Percentiles rank a stretch among this genome's conserved stretches.
These are phyloP conservation scores for Hypoxylon sp. DNA, from an alignment of 2,329 filamentous ascomycete genomes.

Conservation along the genomic window DNA sequence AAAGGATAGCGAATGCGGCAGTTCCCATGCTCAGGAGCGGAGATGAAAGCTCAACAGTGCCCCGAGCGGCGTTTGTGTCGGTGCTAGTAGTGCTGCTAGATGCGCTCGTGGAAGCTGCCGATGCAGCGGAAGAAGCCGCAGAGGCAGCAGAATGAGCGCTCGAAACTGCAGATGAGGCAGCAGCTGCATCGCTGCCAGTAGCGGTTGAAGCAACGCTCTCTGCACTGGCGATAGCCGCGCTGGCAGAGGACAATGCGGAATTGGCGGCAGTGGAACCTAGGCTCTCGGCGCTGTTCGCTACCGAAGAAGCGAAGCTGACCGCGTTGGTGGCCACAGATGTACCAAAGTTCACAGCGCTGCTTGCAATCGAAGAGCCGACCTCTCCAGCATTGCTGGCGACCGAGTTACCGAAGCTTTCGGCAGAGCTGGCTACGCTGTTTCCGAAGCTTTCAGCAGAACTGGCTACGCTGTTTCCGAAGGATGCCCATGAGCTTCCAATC, in stretches of 20 bases:
- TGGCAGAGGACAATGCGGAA: slow-evolving; percentile 39
- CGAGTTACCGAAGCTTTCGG: slow-evolving; percentile 25
- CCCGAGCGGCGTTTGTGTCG: slow-evolving; percentile 28
- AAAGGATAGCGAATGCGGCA: slow-evolving; percentile 38
- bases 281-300: slow-evolving; percentile 36
- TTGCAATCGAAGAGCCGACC: slow-evolving; percentile 23
- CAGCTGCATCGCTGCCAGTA: slow-evolving; percentile 33
- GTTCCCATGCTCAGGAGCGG: slow-evolving; percentile 38
- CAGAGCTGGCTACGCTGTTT: slow-evolving; percentile 33
- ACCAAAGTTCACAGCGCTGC: slow-evolving; percentile 30
- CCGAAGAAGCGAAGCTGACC: slow-evolving; percentile 30
- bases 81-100: slow-evolving; percentile 6
- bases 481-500: slow-evolving; percentile 25
- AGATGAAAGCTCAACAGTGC: slow-evolving; percentile 31
- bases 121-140: slow-evolving; percentile 14
- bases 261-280: slow-evolving; percentile 36
- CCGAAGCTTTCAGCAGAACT: slow-evolving; percentile 34
- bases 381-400: slow-evolving; percentile 24
- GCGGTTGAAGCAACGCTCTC: slow-evolving; percentile 48
- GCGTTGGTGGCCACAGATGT: slow-evolving; percentile 32
- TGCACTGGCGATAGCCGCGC: slow-evolving; percentile 40
- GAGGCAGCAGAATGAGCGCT: slow-evolving; percentile 26
- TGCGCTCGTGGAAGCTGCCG: slow-evolving; percentile 26
- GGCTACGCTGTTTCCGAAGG: slow-evolving; percentile 31
- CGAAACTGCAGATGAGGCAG: slow-evolving; percentile 34